Percentiles rank a stretch among this genome's conserved stretches.
phyloP scores from a whole-genome alignment of 345 rosid species.

The Luvunga scandens region DNA sequence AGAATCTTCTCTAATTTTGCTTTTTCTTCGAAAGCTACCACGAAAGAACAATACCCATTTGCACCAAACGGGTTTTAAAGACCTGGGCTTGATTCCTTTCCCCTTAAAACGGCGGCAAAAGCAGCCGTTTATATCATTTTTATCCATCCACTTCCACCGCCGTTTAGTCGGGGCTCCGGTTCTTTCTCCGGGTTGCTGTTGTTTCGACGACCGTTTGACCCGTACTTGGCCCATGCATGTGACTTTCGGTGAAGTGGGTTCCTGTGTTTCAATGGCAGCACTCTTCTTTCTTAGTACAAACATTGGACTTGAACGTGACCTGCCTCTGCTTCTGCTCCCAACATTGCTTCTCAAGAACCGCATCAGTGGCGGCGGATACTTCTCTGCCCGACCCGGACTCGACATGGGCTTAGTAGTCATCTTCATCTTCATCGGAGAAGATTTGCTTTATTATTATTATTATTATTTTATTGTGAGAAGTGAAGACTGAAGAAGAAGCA shows the following conservation, averaged over 20 bases:
- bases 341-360: constrained; percentile 66
- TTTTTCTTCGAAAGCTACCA: constrained; percentile 20
- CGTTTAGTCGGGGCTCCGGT: constrained; percentile 16
- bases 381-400: constrained; percentile 91
- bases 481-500: background rate
- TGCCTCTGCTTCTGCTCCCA: constrained; percentile 70
- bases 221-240: constrained; percentile 99
- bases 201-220: constrained; percentile 43
- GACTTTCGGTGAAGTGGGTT: constrained; percentile 89
- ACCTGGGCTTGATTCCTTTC: constrained; percentile 24
- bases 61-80: constrained; percentile 37
- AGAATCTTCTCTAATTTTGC: constrained; percentile 28
- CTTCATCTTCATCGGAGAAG: constrained; percentile 40
- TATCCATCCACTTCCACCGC: constrained; percentile 44
- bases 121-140: constrained; percentile 19
- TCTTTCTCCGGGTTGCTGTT: constrained; percentile 32
- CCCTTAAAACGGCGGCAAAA: constrained; percentile 24
- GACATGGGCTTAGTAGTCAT: constrained; percentile 58
- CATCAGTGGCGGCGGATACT: constrained; percentile 85
- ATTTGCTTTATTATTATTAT: background rate
- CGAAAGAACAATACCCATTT: constrained; percentile 36
- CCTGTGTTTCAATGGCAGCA: constrained; percentile 62
- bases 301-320: constrained; percentile 83
- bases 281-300: constrained; percentile 57
- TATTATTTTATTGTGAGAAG: background rate